Evolutionary conservation across 257 asterid genomes (phyloP).

Genomic region (Nicotiana undulata): DNA sequence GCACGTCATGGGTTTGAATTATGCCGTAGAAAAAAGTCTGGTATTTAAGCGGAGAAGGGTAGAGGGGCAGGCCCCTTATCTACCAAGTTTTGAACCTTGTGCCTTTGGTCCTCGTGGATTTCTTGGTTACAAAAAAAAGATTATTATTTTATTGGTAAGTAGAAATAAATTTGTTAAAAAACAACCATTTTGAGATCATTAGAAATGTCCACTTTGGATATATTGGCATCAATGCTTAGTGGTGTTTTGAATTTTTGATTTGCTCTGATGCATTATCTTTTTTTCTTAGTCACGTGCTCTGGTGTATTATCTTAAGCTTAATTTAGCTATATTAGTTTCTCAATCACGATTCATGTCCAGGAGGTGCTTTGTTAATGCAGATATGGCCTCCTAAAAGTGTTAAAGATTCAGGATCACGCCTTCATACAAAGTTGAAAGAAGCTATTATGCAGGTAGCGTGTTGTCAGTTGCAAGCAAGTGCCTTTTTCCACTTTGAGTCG

Average conservation of each 20-base stretch:
- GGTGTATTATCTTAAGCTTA: background rate
- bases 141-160: background rate
- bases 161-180: background rate
- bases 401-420: conserved; percentile 80
- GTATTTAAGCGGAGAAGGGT: background rate
- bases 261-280: background rate
- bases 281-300: background rate
- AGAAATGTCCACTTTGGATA: background rate
- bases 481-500: background rate
- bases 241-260: background rate
- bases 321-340: background rate
- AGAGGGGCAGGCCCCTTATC: background rate
- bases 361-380: conserved; percentile 35
- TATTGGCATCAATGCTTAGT: background rate
- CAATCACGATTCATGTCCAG: background rate
- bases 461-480: background rate
- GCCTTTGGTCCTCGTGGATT: background rate
- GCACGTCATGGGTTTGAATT: background rate
- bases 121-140: background rate
- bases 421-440: conserved; percentile 81
- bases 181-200: background rate
- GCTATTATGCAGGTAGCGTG: conserved; percentile 70
- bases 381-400: conserved; percentile 97
- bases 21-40: background rate
- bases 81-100: background rate